A percentile compares a stretch with the other conserved stretches of the same genome.
These are phyloP conservation scores for Leishmania gerbilli DNA, from an alignment of 208 protist species.

Conservation along the genomic window DNA sequence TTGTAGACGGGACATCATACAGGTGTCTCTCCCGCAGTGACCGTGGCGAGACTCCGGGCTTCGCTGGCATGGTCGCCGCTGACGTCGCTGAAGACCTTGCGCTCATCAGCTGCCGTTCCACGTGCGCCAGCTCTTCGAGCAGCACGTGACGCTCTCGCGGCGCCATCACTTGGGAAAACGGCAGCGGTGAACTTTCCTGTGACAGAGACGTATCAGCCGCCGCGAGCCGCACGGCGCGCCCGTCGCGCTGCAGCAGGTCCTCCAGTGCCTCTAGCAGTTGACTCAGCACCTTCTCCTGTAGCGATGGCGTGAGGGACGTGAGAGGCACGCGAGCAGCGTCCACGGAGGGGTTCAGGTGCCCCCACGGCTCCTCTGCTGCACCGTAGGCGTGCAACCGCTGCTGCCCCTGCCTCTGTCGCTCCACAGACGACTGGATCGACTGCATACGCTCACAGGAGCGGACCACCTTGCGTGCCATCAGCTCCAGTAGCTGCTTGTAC, in stretches of 20 bases:
- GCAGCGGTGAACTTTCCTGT: background rate
- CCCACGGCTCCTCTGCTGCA: background rate
- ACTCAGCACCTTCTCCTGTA: constrained; percentile 36
- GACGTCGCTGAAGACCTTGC: background rate
- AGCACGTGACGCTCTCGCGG: constrained; percentile 32
- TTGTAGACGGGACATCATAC: constrained; percentile 1
- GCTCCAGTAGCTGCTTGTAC: constrained; percentile 53
- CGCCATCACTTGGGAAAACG: constrained; percentile 31
- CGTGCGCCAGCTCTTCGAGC: constrained; percentile 27
- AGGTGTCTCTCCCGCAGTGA: background rate
- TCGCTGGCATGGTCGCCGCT: background rate
- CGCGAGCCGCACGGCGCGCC: constrained; percentile 9
- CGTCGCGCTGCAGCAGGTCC: constrained; percentile 29
- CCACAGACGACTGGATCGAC: constrained; percentile 8
- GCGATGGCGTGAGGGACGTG: constrained; percentile 1
- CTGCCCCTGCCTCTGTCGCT: background rate
- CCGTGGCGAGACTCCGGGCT: background rate
- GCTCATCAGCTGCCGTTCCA: constrained; percentile 34
- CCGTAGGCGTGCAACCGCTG: background rate
- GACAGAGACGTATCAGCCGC: background rate
- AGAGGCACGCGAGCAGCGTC: constrained; percentile 12
- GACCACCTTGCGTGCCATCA: constrained; percentile 36
- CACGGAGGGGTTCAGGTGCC: background rate
- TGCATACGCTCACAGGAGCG: constrained; percentile 28
- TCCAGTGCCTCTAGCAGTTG: constrained; percentile 45